Conservation (phyloP, 106 monocot species). For the Ottelia alismoides region DNA sequence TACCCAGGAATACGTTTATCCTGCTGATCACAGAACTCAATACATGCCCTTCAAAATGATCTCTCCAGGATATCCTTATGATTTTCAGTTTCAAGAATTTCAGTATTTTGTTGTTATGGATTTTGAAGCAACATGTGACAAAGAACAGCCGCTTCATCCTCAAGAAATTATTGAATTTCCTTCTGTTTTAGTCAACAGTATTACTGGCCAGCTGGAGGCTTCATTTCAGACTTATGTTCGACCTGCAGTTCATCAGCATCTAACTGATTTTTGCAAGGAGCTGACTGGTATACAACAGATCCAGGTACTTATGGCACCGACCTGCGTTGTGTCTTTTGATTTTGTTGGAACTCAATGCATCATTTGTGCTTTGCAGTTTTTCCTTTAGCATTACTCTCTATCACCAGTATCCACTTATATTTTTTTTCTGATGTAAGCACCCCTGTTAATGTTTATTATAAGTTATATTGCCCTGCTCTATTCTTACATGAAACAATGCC, state of each 20-base stretch:
- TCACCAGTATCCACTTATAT: neutral
- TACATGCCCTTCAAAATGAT: constrained; percentile 46
- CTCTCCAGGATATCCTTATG: constrained; percentile 42
- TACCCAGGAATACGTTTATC: constrained; percentile 31
- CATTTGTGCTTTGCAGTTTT: no score
- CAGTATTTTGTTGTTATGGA: constrained; percentile 97
- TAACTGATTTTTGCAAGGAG: constrained; percentile 96
- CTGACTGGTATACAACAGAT: constrained; percentile 94
- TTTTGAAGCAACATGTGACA: constrained; percentile 97
- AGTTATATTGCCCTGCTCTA: no score
- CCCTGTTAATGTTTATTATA: no score
- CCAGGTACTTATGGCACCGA: constrained; percentile 39
- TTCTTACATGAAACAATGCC: no score
- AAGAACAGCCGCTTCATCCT: constrained; percentile 58
- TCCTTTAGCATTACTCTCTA: no score
- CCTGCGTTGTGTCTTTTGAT: no score
- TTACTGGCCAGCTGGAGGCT: constrained; percentile 77
- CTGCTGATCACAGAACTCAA: constrained; percentile 43
- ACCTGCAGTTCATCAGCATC: constrained; percentile 58
- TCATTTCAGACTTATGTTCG: constrained; percentile 89
- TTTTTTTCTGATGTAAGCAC: constrained; percentile 4
- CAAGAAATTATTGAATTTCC: constrained; percentile 98
- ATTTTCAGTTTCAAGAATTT: constrained; percentile 67
- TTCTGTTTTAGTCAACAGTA: constrained; percentile 86
- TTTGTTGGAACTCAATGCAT: no score